phyloP scores from a whole-genome alignment of 2,329 filamentous ascomycete species.

The Didymella segeticola region DNA sequence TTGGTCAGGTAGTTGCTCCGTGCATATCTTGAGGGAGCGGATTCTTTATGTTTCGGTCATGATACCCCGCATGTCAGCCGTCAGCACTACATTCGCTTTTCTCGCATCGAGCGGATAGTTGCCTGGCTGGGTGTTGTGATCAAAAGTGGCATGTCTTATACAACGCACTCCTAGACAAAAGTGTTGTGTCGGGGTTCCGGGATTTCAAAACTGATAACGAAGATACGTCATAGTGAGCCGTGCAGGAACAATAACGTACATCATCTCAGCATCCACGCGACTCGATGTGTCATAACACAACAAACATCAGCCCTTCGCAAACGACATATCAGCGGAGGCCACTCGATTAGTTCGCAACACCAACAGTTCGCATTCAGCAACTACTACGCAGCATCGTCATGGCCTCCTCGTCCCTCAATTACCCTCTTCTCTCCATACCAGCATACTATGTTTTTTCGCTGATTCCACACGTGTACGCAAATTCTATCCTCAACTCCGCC shows the following conservation, averaged over 20 bases:
- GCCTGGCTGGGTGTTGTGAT: background rate
- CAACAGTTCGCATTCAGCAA: background rate
- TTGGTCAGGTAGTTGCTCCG: background rate
- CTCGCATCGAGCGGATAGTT: background rate
- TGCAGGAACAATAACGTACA: background rate
- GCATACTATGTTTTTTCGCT: slow-evolving; percentile 37
- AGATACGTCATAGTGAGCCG: slow-evolving; percentile 6
- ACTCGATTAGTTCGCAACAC: too few relatives aligned
- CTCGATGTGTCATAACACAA: background rate
- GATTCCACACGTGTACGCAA: slow-evolving; percentile 30
- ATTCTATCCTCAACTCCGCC: slow-evolving; percentile 16
- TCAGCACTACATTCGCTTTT: background rate
- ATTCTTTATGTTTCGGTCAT: background rate
- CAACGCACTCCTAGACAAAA: background rate
- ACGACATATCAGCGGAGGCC: too few relatives aligned
- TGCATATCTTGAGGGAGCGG: background rate
- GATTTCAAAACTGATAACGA: too few relatives aligned
- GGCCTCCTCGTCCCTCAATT: slow-evolving; percentile 30
- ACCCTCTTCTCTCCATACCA: slow-evolving; percentile 36
- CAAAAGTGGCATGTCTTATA: background rate
- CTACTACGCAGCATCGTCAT: slow-evolving; percentile 6
- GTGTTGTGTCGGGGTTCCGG: background rate
- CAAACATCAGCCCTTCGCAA: background rate
- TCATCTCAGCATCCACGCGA: background rate
- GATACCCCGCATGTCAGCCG: slow-evolving; percentile 1